These are phyloP conservation scores for Diaporthe citrichinensis DNA, from an alignment of 2,329 filamentous ascomycete genomes.

Conservation along the genomic window DNA sequence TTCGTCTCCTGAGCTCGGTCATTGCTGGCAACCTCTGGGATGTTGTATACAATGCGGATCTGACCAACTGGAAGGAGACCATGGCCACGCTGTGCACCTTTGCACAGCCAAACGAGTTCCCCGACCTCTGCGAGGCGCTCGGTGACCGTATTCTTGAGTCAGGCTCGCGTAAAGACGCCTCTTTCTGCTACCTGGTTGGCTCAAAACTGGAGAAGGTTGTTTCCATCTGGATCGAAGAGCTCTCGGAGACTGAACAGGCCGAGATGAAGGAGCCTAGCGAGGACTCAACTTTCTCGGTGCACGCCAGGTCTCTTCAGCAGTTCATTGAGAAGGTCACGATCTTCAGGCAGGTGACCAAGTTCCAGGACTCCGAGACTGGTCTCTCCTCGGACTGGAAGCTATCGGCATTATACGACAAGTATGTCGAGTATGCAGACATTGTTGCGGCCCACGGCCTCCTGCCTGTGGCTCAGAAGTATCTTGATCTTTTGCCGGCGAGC, in stretches of 20 bases:
- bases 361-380: slow-evolving; percentile 81
- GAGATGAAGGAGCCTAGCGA: slow-evolving; percentile 77
- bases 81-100: slow-evolving; percentile 98
- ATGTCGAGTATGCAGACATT: slow-evolving; percentile 96
- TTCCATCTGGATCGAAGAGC: slow-evolving; percentile 90
- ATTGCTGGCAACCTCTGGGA: slow-evolving; percentile 99
- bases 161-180: slow-evolving; percentile 87
- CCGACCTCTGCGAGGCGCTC: slow-evolving; percentile 93
- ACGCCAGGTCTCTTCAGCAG: slow-evolving; percentile 88
- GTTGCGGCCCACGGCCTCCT: slow-evolving; percentile 91
- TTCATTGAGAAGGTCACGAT: slow-evolving; percentile 99
- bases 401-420: slow-evolving; percentile 89
- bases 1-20: slow-evolving; percentile 90
- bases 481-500: slow-evolving; percentile 85
- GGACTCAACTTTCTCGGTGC: slow-evolving; percentile 91
- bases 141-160: slow-evolving; percentile 89
- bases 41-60: slow-evolving; percentile 94
- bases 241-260: slow-evolving; percentile 85
- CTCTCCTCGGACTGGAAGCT: slow-evolving; percentile 90
- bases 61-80: slow-evolving; percentile 95
- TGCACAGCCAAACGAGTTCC: slow-evolving; percentile 90
- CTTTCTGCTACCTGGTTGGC: slow-evolving; percentile 95
- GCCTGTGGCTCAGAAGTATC: slow-evolving; percentile 88
- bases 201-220: slow-evolving; percentile 99
- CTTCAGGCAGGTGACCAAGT: slow-evolving; percentile 94